A percentile compares a stretch with the other conserved stretches of the same genome.
phyloP scores from a whole-genome alignment of 441 rosid species.

The Erodium texanum region DNA sequence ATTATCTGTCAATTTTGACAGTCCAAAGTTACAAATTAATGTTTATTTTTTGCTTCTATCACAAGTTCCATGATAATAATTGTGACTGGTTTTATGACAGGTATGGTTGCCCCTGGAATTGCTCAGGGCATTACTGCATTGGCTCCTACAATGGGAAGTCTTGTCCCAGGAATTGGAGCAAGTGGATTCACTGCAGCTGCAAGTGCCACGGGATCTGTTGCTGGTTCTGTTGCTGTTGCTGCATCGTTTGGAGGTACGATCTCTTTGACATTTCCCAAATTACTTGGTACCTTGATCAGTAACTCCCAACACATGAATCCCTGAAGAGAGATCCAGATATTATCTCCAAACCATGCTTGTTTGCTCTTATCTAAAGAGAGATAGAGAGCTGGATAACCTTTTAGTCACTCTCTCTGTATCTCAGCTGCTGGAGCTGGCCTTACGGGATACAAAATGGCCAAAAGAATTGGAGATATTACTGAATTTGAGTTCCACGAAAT shows the following conservation, averaged over 20 bases:
- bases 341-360: not conserved
- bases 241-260: slow-evolving; percentile 93
- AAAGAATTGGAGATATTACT: slow-evolving; percentile 73
- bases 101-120: slow-evolving; percentile 94
- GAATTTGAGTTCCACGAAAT: slow-evolving; percentile 40
- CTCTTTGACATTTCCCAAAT: not conserved
- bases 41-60: not conserved
- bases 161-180: slow-evolving; percentile 85
- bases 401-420: slow-evolving; percentile 10
- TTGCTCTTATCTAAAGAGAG: not conserved
- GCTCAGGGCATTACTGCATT: slow-evolving; percentile 89
- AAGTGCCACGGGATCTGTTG: slow-evolving; percentile 90
- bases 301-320: not conserved
- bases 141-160: slow-evolving; percentile 85
- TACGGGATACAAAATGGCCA: slow-evolving; percentile 90
- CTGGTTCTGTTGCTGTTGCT: slow-evolving; percentile 94
- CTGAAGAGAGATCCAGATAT: too few relatives aligned
- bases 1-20: slow-evolving; percentile 9
- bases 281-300: not conserved
- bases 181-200: slow-evolving; percentile 95
- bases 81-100: slow-evolving; percentile 29
- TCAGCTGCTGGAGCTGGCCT: slow-evolving; percentile 99
- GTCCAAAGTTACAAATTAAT: slow-evolving; percentile 4
- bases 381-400: not conserved
- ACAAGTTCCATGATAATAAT: not conserved